Evolutionary conservation across 495 filamentous ascomycete genomes (phyloP), one percentile per base, ranked within the genome.

Genomic region (Thozetella sp.): DNA sequence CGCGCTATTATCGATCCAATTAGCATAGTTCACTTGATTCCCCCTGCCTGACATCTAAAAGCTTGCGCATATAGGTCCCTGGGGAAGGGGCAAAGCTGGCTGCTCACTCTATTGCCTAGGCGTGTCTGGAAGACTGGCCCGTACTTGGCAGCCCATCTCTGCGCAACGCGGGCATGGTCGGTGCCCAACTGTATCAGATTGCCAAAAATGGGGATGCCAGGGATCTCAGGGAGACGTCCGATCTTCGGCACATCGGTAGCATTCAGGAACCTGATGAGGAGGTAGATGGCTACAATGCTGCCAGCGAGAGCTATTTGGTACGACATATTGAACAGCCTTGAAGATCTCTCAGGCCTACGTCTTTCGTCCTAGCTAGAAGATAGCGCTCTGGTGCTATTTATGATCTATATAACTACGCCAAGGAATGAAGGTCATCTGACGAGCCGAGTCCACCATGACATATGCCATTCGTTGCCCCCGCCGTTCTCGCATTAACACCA

Each of bases 51-150:
- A n/a, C n/a, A n/a, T n/a, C n/a, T n/a, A n/a, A n/a, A n/a, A n/a
- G n/a, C n/a, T n/a, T n/a, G n/a, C n/a, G n/a, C n/a, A n/a, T n/a
- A n/a, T n/a, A n/a, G n/a, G n/a, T n/a, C n/a, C n/a, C 30, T 6
- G 30, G 30, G 15, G 15, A 6, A 37, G 6, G 6, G 30, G 15
- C 27, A 37, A 12, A 1, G 3, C 22, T n/a, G 2, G 4, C 34
- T 15, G 65, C 70, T 23, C 63, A 86, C 85, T 72, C 75, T 83
- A 59, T 88, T 89, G 15, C 87, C 87, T 65, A 89, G 79, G 62
- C 85, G 81, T 25, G 88, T 81, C 66, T 90, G 87, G 68, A 89
- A 89, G 6, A 90, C 86, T 0, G 86, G 84, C 0, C 87, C 87
- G 55, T 83, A 88, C 56, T 83, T 85, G 66, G 84, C 79, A 10